Evolutionary conservation across 208 protist species (phyloP).

Genomic region (Crithidia mellificae): DNA sequence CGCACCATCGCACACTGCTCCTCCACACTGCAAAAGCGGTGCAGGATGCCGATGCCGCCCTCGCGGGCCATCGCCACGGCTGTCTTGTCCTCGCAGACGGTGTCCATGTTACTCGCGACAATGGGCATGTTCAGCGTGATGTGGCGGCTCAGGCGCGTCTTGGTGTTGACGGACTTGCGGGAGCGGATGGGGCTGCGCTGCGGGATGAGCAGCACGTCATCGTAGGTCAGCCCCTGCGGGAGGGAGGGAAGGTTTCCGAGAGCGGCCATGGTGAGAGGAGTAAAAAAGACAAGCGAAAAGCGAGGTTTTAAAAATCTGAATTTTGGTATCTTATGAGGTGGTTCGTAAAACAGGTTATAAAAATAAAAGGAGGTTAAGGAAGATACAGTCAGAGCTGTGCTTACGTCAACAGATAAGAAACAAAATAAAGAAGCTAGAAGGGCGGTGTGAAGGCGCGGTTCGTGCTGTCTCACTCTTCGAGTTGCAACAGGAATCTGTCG

Average conservation of each 20-base stretch:
- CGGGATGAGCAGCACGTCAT: slow-evolving; percentile 89
- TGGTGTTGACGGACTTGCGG: slow-evolving; percentile 65
- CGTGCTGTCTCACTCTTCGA: slow-evolving; percentile 12
- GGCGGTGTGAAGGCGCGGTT: background rate
- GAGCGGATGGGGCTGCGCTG: slow-evolving; percentile 75
- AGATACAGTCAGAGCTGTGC: background rate
- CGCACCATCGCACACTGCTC: slow-evolving; percentile 89
- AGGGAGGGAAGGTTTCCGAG: slow-evolving; percentile 35
- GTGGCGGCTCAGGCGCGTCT: slow-evolving; percentile 70
- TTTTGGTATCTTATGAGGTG: background rate
- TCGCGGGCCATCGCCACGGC: slow-evolving; percentile 87
- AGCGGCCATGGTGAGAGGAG: slow-evolving; percentile 34
- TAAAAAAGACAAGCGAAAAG: too few relatives aligned
- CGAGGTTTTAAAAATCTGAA: too few relatives aligned
- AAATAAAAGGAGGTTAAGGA: too few relatives aligned
- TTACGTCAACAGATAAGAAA: background rate
- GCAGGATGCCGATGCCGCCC: slow-evolving; percentile 89
- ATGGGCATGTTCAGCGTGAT: slow-evolving; percentile 82
- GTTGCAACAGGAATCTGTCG: background rate
- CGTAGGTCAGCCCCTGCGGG: slow-evolving; percentile 80
- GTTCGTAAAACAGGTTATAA: background rate
- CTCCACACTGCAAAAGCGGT: slow-evolving; percentile 87
- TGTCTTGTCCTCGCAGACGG: slow-evolving; percentile 89
- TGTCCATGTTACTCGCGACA: slow-evolving; percentile 93
- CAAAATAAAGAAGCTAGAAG: background rate